These are phyloP conservation scores for Yarrowia sp. DNA, from an alignment of 805 yeast species.

Conservation along the genomic window DNA sequence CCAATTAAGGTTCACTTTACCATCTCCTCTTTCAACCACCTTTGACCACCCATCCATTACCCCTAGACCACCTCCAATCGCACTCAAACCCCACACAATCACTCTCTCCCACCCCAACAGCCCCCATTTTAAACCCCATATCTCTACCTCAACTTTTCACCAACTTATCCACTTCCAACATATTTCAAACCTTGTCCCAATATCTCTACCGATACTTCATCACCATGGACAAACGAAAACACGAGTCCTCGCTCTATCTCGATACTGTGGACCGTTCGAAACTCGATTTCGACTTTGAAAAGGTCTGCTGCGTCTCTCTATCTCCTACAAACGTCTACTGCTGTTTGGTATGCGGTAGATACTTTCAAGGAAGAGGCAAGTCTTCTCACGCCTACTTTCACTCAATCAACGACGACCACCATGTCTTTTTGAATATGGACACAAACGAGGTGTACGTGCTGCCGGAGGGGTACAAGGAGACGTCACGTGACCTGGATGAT, in stretches of 20 bases:
- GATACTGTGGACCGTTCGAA: constrained; percentile 44
- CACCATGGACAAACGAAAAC: constrained; percentile 17
- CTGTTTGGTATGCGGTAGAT: constrained; percentile 72
- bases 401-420: constrained; percentile 61
- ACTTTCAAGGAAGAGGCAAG: constrained; percentile 62
- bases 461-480: constrained; percentile 59
- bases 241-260: constrained; percentile 31
- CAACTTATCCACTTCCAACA: not conserved
- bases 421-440: constrained; percentile 56
- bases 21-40: too few species aligned
- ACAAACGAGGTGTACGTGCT: constrained; percentile 52
- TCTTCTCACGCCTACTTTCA: constrained; percentile 69
- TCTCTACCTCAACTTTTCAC: not conserved
- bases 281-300: constrained; percentile 69
- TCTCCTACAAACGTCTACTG: constrained; percentile 63
- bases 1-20: too few species aligned
- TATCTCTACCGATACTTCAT: not conserved
- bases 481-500: constrained; percentile 47
- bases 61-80: too few species aligned
- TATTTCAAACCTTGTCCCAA: not conserved
- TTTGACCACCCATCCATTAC: too few species aligned
- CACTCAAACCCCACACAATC: not conserved
- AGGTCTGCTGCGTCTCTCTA: constrained; percentile 61
- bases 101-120: not conserved
- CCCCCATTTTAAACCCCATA: not conserved